phyloP scores from a whole-genome alignment of 306 rosid genomes.

The Acacia crassicarpa region DNA sequence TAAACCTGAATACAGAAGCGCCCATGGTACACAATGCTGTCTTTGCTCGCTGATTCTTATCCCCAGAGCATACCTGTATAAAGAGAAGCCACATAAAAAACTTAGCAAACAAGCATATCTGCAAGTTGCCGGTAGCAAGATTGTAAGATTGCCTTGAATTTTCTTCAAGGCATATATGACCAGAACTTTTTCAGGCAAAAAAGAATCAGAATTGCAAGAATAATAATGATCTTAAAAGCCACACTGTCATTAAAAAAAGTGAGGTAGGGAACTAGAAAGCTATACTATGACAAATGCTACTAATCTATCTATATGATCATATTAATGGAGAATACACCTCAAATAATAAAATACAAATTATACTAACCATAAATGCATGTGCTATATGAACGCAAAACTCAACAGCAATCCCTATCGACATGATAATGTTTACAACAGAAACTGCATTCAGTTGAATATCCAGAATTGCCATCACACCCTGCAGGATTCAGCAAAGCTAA shows the following conservation, averaged over 20 bases:
- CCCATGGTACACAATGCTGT: slow-evolving; percentile 90
- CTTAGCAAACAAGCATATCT: slow-evolving; percentile 24
- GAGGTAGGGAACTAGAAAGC: neutral
- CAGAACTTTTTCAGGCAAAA: slow-evolving; percentile 1
- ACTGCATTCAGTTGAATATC: slow-evolving; percentile 92
- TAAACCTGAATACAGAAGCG: slow-evolving; percentile 96
- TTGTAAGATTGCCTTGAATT: slow-evolving; percentile 23
- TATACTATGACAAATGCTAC: slow-evolving; percentile 14
- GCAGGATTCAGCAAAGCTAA: slow-evolving; percentile 41
- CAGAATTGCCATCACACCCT: slow-evolving; percentile 97
- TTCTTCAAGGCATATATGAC: slow-evolving; percentile 8
- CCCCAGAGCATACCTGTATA: slow-evolving; percentile 71
- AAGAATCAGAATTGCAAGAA: slow-evolving; percentile 23
- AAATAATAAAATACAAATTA: slow-evolving; percentile 14
- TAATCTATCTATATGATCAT: slow-evolving; percentile 9
- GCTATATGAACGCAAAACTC: slow-evolving; percentile 94
- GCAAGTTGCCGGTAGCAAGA: slow-evolving; percentile 12
- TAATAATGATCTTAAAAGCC: slow-evolving; percentile 8
- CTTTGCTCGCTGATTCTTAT: slow-evolving; percentile 72
- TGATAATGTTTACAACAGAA: slow-evolving; percentile 89
- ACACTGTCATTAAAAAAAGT: neutral
- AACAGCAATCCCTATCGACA: slow-evolving; percentile 94
- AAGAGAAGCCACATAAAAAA: slow-evolving; percentile 27
- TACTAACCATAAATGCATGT: slow-evolving; percentile 92
- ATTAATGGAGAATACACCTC: slow-evolving; percentile 11